These are phyloP conservation scores for Penicillium malachiteum DNA, from an alignment of 495 filamentous ascomycete species.

Conservation along the genomic window DNA sequence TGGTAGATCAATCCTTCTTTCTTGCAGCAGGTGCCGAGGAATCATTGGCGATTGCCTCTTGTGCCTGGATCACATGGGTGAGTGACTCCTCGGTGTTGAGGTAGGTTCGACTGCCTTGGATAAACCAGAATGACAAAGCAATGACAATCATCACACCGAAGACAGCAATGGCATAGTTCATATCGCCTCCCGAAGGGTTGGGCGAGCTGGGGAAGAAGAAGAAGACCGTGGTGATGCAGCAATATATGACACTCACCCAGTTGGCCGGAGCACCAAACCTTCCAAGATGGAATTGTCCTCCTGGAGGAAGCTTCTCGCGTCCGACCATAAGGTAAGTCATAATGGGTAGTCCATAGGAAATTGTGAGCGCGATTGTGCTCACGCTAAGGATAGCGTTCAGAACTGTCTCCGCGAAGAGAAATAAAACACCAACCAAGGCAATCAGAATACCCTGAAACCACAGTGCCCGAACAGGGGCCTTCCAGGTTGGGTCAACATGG, in stretches of 20 bases:
- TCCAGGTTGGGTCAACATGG: constrained; percentile 35
- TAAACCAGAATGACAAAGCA: constrained; percentile 41
- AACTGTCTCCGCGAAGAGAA: constrained; percentile 45
- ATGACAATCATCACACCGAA: constrained; percentile 50
- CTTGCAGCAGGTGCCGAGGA: constrained; percentile 1
- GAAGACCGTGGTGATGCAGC: constrained; percentile 42
- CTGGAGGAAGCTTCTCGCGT: constrained; percentile 40
- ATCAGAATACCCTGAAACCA: constrained; percentile 44
- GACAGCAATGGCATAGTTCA: constrained; percentile 50
- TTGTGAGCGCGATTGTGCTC: constrained; percentile 45
- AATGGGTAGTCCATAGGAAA: constrained; percentile 46
- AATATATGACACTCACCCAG: constrained; percentile 42
- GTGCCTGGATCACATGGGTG: constrained; percentile 36
- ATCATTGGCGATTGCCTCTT: constrained; percentile 28
- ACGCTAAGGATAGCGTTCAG: constrained; percentile 46
- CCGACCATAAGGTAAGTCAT: constrained; percentile 36
- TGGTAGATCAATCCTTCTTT: constrained; percentile 11
- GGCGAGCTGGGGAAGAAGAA: constrained; percentile 45
- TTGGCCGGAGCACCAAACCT: constrained; percentile 31
- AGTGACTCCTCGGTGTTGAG: constrained; percentile 37
- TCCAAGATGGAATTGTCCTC: constrained; percentile 38
- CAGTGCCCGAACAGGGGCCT: constrained; percentile 38
- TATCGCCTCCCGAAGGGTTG: constrained; percentile 38
- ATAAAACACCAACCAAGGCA: constrained; percentile 40
- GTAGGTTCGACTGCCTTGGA: constrained; percentile 36